These are phyloP conservation scores for Croton laevigatus DNA, from an alignment of 441 rosid genomes.

Conservation along the genomic window DNA sequence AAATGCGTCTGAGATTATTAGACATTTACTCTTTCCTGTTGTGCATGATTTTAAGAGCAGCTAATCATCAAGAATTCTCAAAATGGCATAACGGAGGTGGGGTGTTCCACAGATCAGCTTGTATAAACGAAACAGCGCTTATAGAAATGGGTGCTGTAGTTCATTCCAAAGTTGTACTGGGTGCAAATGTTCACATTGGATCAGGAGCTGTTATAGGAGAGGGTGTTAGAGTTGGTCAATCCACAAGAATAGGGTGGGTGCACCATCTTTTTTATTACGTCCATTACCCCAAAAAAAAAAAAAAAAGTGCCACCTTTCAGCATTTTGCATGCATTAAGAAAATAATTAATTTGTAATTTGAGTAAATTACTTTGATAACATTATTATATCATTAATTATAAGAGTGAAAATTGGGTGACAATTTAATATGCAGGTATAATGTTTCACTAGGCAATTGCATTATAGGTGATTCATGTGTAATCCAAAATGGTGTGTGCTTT, in stretches of 20 bases:
- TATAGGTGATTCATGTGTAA: slow-evolving; percentile 55
- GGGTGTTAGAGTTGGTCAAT: slow-evolving; percentile 42
- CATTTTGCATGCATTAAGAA: too few species aligned
- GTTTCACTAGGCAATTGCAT: slow-evolving; percentile 58
- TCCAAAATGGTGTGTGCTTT: slow-evolving; percentile 69
- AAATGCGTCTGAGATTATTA: slow-evolving; percentile 11
- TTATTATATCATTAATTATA: too few species aligned
- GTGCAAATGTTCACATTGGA: slow-evolving; percentile 49
- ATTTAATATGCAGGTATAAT: slow-evolving; percentile 39
- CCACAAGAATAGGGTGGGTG: background rate
- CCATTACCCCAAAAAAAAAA: too few species aligned
- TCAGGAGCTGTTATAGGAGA: slow-evolving; percentile 68
- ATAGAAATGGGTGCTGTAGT: slow-evolving; percentile 56
- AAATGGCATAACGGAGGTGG: slow-evolving; percentile 66
- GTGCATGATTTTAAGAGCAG: background rate
- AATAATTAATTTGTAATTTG: too few species aligned
- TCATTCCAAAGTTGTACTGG: slow-evolving; percentile 45
- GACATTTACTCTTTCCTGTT: background rate
- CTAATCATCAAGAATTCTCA: slow-evolving; percentile 26
- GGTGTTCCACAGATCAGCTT: slow-evolving; percentile 48
- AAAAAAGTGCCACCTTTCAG: too few species aligned
- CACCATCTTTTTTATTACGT: too few species aligned
- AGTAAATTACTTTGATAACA: too few species aligned
- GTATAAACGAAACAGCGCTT: slow-evolving; percentile 41
- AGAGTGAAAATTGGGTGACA: background rate